phyloP scores from a whole-genome alignment of 2,329 filamentous ascomycete genomes.

The Fusarium tricinctum region DNA sequence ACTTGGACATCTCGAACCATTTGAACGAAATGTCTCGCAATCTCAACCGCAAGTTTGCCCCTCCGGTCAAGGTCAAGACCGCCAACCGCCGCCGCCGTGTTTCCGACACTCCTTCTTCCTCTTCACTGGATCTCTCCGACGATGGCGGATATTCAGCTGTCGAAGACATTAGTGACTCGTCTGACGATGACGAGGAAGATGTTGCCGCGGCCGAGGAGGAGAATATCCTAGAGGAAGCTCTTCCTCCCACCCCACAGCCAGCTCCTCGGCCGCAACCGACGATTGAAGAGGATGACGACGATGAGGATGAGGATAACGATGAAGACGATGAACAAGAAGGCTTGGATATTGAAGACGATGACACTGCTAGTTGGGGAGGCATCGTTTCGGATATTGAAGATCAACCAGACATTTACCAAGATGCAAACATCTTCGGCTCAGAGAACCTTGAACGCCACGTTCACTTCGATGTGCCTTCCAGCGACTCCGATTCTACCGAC shows the following conservation, averaged over 20 bases:
- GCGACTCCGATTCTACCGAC: slow-evolving; percentile 76
- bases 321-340: slow-evolving; percentile 58
- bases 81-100: slow-evolving; percentile 61
- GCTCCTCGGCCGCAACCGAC: slow-evolving; percentile 65
- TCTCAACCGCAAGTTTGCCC: slow-evolving; percentile 62
- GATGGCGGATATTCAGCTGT: slow-evolving; percentile 82
- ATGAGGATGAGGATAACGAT: slow-evolving; percentile 58
- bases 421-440: slow-evolving; percentile 59
- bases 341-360: slow-evolving; percentile 58
- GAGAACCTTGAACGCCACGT: slow-evolving; percentile 73
- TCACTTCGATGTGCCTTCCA: slow-evolving; percentile 77
- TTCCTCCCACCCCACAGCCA: slow-evolving; percentile 55
- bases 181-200: slow-evolving; percentile 82
- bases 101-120: slow-evolving; percentile 66
- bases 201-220: slow-evolving; percentile 83
- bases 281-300: slow-evolving; percentile 55
- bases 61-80: slow-evolving; percentile 60
- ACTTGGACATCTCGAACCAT: slow-evolving; percentile 3
- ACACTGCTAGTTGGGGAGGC: slow-evolving; percentile 69
- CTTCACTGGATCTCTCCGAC: slow-evolving; percentile 73
- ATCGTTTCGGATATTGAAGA: slow-evolving; percentile 64
- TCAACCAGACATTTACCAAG: slow-evolving; percentile 59
- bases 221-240: slow-evolving; percentile 71
- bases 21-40: slow-evolving; percentile 65
- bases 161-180: slow-evolving; percentile 83